Conservation (phyloP, 805 yeast genomes). For the Kluyveromyces wickerhamii region DNA sequence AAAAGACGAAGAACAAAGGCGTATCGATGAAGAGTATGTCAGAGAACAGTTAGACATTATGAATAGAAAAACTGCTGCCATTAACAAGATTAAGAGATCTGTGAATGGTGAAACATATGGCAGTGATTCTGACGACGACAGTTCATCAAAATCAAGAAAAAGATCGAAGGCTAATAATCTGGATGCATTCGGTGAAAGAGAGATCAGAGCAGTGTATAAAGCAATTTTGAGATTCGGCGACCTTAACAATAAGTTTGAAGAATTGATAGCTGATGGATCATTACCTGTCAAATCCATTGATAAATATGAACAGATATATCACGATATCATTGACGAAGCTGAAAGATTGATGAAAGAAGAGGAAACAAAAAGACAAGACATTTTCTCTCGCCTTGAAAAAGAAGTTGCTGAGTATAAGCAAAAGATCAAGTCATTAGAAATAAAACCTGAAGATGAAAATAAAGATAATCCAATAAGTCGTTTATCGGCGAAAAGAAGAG, state of each 20-base stretch:
- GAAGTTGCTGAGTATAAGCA: conserved; percentile 50
- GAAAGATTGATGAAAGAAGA: conserved; percentile 54
- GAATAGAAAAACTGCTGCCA: conserved; percentile 70
- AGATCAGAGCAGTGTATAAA: conserved; percentile 76
- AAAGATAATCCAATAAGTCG: conserved; percentile 41
- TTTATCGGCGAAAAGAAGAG: conserved; percentile 63
- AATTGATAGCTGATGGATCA: conserved; percentile 81
- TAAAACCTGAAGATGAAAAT: conserved; percentile 25
- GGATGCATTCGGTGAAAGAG: conserved; percentile 69
- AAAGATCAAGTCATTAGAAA: conserved; percentile 32
- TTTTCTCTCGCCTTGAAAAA: conserved; percentile 50
- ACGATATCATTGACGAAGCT: conserved; percentile 61
- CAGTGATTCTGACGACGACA: conserved; percentile 33
- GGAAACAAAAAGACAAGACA: conserved; percentile 51
- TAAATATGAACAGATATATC: conserved; percentile 62
- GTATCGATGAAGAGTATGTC: conserved; percentile 77
- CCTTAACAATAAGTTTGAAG: conserved; percentile 68
- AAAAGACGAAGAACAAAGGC: conserved; percentile 84
- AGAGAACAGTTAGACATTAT: conserved; percentile 86
- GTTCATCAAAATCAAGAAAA: conserved; percentile 32
- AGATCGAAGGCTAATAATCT: conserved; percentile 37
- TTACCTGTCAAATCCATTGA: conserved; percentile 79
- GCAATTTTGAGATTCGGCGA: conserved; percentile 80
- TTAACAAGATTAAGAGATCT: conserved; percentile 44
- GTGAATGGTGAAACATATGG: conserved; percentile 37